These are phyloP conservation scores for Dendrobium huoshanense DNA, from an alignment of 106 monocot species.

Conservation along the genomic window DNA sequence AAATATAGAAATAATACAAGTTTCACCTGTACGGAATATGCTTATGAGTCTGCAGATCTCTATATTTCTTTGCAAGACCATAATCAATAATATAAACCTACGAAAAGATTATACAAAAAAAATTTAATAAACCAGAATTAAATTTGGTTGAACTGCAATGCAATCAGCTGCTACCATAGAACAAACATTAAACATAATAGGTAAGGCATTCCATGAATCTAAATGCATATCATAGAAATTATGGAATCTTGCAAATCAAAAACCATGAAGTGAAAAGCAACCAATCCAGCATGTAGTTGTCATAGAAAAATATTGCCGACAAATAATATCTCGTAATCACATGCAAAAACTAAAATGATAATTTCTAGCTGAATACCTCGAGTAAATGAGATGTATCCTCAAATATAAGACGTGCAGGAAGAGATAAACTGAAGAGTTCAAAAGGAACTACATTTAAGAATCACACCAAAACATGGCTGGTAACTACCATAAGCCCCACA, in stretches of 20 bases:
- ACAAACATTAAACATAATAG: background rate
- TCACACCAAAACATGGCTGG: background rate
- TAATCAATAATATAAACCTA: slow-evolving; percentile 97
- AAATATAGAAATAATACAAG: background rate
- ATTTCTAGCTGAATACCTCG: background rate
- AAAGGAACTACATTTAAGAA: background rate
- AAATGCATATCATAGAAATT: background rate
- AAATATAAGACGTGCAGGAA: background rate
- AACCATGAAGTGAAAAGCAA: background rate
- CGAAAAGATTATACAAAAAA: background rate
- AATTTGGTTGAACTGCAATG: background rate
- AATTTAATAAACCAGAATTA: background rate
- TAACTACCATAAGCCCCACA: background rate
- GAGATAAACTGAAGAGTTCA: background rate
- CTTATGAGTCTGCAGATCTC: slow-evolving; percentile 83
- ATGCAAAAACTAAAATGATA: background rate
- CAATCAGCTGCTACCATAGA: background rate
- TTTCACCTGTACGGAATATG: slow-evolving; percentile 92
- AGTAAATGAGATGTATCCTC: background rate
- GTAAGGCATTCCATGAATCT: background rate
- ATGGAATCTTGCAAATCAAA: background rate
- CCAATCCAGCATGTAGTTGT: background rate
- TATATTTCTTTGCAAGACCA: slow-evolving; percentile 88
- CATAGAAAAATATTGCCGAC: background rate
- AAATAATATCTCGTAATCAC: background rate